Conservation (phyloP, 2,329 filamentous ascomycete genomes). For the Penicillium decumbens region DNA sequence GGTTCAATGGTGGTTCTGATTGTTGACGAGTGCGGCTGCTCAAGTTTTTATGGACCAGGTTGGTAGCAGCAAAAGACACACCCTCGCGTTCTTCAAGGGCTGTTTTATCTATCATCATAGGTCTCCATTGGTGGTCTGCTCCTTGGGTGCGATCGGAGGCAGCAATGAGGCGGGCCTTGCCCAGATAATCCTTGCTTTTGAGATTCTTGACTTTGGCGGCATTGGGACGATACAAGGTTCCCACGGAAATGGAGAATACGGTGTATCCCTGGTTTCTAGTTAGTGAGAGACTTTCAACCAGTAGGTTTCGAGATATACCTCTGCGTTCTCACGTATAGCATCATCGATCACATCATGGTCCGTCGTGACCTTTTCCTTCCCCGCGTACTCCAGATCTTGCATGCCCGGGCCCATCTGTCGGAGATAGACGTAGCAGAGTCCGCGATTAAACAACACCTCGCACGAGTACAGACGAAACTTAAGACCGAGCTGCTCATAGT, state of each 20-base stretch:
- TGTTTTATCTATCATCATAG: constrained; percentile 59
- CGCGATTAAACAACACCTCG: constrained; percentile 95
- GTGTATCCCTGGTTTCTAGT: constrained; percentile 70
- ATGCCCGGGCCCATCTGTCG: constrained; percentile 86
- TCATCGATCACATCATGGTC: constrained; percentile 98
- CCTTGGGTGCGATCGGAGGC: constrained; percentile 67
- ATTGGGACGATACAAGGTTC: constrained; percentile 90
- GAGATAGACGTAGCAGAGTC: constrained; percentile 94
- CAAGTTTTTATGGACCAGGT: constrained; percentile 83
- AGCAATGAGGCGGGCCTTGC: constrained; percentile 89
- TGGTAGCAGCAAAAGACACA: constrained; percentile 86
- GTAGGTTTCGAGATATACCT: constrained; percentile 52
- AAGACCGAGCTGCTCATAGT: constrained; percentile 92
- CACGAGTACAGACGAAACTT: constrained; percentile 97
- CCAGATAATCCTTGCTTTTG: constrained; percentile 95
- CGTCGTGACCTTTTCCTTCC: constrained; percentile 91
- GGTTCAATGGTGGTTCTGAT: constrained; percentile 72
- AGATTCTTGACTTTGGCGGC: constrained; percentile 97
- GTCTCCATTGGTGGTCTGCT: constrained; percentile 72
- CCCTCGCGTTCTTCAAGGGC: constrained; percentile 73
- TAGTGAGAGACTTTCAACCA: background rate
- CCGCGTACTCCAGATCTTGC: constrained; percentile 83
- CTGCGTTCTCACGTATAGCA: constrained; percentile 85
- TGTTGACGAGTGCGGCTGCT: constrained; percentile 72
- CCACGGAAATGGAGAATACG: constrained; percentile 95